Base-by-base conservation (phyloP, 78 protist genomes). In the Speleostelium caveatum region DNA sequence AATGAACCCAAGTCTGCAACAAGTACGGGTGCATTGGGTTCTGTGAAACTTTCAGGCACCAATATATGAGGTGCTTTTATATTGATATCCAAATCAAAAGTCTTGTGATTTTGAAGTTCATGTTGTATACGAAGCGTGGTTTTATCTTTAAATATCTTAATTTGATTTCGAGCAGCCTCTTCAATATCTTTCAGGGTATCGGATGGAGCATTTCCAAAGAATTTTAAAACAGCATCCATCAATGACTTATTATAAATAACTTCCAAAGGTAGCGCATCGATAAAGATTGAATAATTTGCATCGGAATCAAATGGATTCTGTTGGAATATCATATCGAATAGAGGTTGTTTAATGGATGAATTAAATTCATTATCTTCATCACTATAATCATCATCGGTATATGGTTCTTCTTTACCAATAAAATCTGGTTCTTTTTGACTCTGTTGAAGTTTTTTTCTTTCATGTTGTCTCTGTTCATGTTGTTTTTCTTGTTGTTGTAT, bases 81-180 rank as follows among this genome's bases (percentile, higher is more conserved):
- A 69, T 83, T 83, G n/a, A 83, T 83, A n/a, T 83, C 90, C 12
- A 83, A 58, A 83, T 83, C 90, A 16, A 83, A 58, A 12, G 90
- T 58, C 51, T 83, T 83, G 53, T 83, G 90, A 69, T 83, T 83
- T 26, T 83, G 78, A 6, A 83, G 7, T 60, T 83, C 90, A 69
- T 83, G 61, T n/a, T 83, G 90, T 33, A 83, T 83, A 2, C 90
- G 22, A n/a, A 83, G 71, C 7, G 90, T 83, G 0, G 90, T 83
- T 24, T 68, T 83, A n/a, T 83, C 90, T 32, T 83, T 83, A 28
- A 83, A 83, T 17, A 83, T 69, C 66, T 83, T 83, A 19, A 83
- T 83, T 69, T 83, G 90, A 33, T 83, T 83, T 30, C 90, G 36
- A n/a, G 90, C 90, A 28, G 90, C 90, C 8, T 83, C 90, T 59